phyloP scores from a whole-genome alignment of 208 protist genomes.

The Endotrypanum monterogeii region DNA sequence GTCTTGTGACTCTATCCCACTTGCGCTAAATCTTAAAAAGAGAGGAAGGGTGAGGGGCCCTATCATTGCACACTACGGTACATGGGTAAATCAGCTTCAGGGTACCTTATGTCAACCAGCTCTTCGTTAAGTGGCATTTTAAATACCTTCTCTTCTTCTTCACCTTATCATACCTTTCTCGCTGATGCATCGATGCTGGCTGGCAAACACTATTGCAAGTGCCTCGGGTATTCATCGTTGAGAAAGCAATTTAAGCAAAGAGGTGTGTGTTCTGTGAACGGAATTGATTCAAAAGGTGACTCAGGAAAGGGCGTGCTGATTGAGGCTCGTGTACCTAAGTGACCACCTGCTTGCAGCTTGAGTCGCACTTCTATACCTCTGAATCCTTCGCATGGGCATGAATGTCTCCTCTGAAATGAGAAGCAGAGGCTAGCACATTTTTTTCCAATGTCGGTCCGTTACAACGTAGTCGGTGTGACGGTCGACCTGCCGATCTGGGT shows the following conservation, averaged over 20 bases:
- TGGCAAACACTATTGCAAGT: neutral
- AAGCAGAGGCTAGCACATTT: neutral
- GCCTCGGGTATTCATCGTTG: neutral
- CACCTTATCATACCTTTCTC: neutral
- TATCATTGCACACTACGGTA: neutral
- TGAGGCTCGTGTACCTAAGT: neutral
- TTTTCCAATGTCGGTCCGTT: conserved; percentile 21
- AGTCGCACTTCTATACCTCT: neutral
- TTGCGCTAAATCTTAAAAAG: neutral
- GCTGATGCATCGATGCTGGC: neutral
- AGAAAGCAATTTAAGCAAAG: neutral
- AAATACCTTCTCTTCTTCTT: neutral
- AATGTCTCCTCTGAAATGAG: neutral
- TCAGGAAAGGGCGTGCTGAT: neutral
- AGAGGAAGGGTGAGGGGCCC: neutral
- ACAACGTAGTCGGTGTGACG: conserved; percentile 50
- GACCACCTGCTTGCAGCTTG: neutral
- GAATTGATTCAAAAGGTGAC: neutral
- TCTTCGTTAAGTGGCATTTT: neutral
- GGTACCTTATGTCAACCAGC: neutral
- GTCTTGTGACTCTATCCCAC: neutral
- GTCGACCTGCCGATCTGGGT: conserved; percentile 38
- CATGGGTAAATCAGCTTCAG: neutral
- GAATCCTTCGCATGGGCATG: neutral
- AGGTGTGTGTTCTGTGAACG: neutral